Evolutionary conservation across 1,284 basidiomycete species (phyloP), one percentile per base, ranked within the genome.

Genomic region (Sparassis latifolia): DNA sequence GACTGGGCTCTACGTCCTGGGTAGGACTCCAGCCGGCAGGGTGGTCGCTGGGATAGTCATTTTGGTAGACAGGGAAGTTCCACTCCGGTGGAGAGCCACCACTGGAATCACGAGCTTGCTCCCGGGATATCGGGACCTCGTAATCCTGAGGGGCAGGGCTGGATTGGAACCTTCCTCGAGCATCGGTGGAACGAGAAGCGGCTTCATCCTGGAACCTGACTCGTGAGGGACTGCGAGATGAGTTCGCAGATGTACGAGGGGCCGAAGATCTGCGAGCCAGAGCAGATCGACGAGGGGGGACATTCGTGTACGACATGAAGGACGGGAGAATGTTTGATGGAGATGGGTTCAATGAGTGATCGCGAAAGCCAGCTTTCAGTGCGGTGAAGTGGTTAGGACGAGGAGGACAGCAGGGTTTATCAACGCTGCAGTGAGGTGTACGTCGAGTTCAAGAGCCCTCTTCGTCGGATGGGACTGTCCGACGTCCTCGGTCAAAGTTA

Each of bases 251-350:
- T 37, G 6, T 6, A 37, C 12, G 30, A 33, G 39, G 12, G 37
- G n/a, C 29, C 4, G 39, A 10, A n/a, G 41, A 27, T 42, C 7
- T 7, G 27, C 41, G 12, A 28, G 35, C 33, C 9, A 7, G 7
- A 27, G 47, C 53, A 43, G 55, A 53, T 33, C 53, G 55, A 3
- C 48, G 52, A 10, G 48, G 57, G 47, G 53, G 56, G 30, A 53
- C 33, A 38, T 52, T 51, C 29, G 56, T 55, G 50, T 54, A 58
- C 3, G 59, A 47, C 55, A 59, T 60, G 40, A 7, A 20, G 20
- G 20, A 20, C 20, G 20, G 20, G 20, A 20, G 20, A 20, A 20
- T 20, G 20, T 20, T 20, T 20, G 20, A 20, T 20, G 20, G 20
- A 20, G 20, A 20, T 20, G 20, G 20, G 20, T 20, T 20, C 20